Percentiles rank a stretch among this genome's conserved stretches.
These are phyloP conservation scores for Nemania diffusa DNA, from an alignment of 2,329 filamentous ascomycete species.

Conservation along the genomic window DNA sequence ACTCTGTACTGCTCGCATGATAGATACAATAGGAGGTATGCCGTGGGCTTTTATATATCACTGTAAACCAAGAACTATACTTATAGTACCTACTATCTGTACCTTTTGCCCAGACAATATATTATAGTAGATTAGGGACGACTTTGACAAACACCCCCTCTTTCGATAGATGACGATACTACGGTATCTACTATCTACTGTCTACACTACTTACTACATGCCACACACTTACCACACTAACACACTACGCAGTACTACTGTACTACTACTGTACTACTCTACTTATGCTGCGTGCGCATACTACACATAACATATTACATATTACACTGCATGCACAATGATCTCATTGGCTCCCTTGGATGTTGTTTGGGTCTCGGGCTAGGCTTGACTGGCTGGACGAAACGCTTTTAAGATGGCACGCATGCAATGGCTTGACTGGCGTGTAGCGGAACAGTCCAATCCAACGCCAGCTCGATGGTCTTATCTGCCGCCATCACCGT, in stretches of 20 bases:
- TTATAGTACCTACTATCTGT: no score
- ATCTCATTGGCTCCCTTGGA: conserved; percentile 27
- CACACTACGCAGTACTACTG: no score
- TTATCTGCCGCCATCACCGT: conserved; percentile 44
- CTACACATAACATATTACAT: background rate
- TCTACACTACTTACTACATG: no score
- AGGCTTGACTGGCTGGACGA: conserved; percentile 26
- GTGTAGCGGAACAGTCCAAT: conserved; percentile 38
- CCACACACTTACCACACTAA: no score
- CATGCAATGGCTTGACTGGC: conserved; percentile 28
- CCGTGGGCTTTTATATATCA: no score
- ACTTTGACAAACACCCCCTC: background rate
- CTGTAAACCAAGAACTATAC: no score
- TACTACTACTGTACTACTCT: no score
- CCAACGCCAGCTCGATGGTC: conserved; percentile 38
- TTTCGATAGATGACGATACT: background rate
- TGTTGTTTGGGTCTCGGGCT: conserved; percentile 21
- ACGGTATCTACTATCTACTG: background rate
- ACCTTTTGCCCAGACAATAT: background rate
- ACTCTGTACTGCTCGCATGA: no score
- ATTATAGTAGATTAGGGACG: background rate
- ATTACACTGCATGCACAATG: conserved; percentile 18
- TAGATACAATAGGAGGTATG: no score
- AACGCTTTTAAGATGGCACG: conserved; percentile 27
- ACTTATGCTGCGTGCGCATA: background rate